Percentiles rank a stretch among this genome's conserved stretches.
These are phyloP conservation scores for Paecilomyces niveus DNA, from an alignment of 2,329 filamentous ascomycete species.

Conservation along the genomic window DNA sequence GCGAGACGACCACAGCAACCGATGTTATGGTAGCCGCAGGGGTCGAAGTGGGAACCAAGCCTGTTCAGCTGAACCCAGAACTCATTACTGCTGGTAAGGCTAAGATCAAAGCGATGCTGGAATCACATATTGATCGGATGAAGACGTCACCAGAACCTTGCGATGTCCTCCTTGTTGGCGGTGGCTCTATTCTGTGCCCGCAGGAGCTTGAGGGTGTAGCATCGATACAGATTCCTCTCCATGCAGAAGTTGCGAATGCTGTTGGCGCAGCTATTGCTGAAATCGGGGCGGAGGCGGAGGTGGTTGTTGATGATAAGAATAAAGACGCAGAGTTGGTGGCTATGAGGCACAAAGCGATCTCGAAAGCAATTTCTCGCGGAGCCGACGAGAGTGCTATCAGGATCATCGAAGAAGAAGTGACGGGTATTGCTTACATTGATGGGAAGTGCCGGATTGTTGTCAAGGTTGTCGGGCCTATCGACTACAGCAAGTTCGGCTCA, in stretches of 20 bases:
- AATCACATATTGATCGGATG: constrained; percentile 53
- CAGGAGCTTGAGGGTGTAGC: constrained; percentile 50
- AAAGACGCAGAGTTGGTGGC: background rate
- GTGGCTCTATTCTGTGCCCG: constrained; percentile 54
- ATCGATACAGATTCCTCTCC: constrained; percentile 49
- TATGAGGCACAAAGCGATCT: background rate
- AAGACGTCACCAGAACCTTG: constrained; percentile 56
- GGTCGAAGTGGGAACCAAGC: constrained; percentile 3
- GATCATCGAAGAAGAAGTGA: constrained; percentile 7
- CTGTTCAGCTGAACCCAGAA: constrained; percentile 8
- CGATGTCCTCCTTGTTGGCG: constrained; percentile 56
- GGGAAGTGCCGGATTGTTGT: background rate
- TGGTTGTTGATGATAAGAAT: background rate
- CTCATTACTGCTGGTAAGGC: constrained; percentile 29
- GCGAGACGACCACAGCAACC: constrained; percentile 51
- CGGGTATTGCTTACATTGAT: background rate
- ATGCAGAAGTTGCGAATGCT: constrained; percentile 56
- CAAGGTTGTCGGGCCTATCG: constrained; percentile 43
- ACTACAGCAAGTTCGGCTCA: constrained; percentile 36
- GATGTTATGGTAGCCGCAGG: constrained; percentile 43
- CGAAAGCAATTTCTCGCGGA: background rate
- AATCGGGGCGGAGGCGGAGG: constrained; percentile 9
- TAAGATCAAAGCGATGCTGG: constrained; percentile 46
- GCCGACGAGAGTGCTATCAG: constrained; percentile 10
- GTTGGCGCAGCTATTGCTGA: constrained; percentile 56